Percentiles rank a stretch among this genome's conserved stretches.
These are phyloP conservation scores for Bidens hawaiensis DNA, from an alignment of 140 eudicot genomes.

Conservation along the genomic window DNA sequence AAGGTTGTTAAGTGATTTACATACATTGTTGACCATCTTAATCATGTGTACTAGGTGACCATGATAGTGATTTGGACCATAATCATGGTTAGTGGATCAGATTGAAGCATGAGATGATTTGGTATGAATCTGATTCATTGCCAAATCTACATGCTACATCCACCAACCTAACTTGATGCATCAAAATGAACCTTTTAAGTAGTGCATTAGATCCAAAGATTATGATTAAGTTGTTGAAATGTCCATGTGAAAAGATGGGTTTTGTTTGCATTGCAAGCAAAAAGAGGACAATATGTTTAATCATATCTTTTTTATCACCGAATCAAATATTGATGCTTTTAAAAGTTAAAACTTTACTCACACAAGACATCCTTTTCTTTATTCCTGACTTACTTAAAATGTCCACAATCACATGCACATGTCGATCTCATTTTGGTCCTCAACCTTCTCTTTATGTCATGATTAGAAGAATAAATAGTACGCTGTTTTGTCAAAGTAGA, in stretches of 20 bases:
- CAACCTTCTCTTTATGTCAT: background rate
- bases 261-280: constrained; percentile 30
- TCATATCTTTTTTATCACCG: too few relatives aligned
- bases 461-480: too few relatives aligned
- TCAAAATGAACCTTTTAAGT: background rate
- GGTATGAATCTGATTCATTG: background rate
- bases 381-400: constrained; percentile 21
- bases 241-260: constrained; percentile 13
- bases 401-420: constrained; percentile 18
- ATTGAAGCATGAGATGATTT: background rate
- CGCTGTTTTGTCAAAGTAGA: too few relatives aligned
- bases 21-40: background rate
- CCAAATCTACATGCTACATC: background rate
- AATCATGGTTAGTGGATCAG: background rate
- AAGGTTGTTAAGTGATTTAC: too few relatives aligned
- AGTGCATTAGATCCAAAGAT: constrained; percentile 1
- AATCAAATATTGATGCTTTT: constrained; percentile 11
- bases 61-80: background rate
- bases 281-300: constrained; percentile 17
- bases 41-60: background rate
- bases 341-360: constrained; percentile 16
- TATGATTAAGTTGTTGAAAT: constrained; percentile 10
- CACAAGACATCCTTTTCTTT: constrained; percentile 11
- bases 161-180: background rate
- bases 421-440: constrained; percentile 10